Conservation (phyloP, 2,329 filamentous ascomycete species). For the Clonostachys sp. region DNA sequence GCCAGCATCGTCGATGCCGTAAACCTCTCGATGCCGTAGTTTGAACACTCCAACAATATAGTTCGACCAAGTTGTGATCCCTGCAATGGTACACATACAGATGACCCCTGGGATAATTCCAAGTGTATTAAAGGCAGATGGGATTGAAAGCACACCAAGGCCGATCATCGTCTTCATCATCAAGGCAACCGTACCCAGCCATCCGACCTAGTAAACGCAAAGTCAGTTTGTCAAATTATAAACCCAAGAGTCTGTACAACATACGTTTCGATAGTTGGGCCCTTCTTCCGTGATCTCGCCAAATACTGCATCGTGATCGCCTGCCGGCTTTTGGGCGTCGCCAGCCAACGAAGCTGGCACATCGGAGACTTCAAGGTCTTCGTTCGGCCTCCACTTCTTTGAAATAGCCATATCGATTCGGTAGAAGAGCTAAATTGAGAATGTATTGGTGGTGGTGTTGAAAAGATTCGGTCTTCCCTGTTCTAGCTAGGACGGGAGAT, state of each 20-base stretch:
- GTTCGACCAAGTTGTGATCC: slow-evolving; percentile 1
- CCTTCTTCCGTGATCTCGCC: slow-evolving; percentile 19
- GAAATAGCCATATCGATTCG: too few species aligned
- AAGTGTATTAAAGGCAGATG: slow-evolving; percentile 1
- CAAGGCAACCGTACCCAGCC: slow-evolving; percentile 33
- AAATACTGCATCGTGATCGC: slow-evolving; percentile 18
- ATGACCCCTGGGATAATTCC: slow-evolving; percentile 2
- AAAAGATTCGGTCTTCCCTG: too few species aligned
- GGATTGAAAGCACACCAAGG: slow-evolving; percentile 2
- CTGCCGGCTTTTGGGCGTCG: too few species aligned
- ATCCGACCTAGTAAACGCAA: slow-evolving; percentile 24
- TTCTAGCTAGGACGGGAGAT: too few species aligned
- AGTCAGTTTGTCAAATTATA: background rate
- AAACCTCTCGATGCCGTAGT: slow-evolving; percentile 42
- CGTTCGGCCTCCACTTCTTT: too few species aligned
- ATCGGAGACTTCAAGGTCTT: too few species aligned
- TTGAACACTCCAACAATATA: slow-evolving; percentile 39
- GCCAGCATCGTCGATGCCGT: slow-evolving; percentile 49
- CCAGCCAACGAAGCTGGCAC: too few species aligned
- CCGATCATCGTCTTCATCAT: slow-evolving; percentile 10
- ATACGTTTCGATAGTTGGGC: slow-evolving; percentile 21
- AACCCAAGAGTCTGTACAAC: background rate
- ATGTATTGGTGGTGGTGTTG: too few species aligned
- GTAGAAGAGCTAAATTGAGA: too few species aligned
- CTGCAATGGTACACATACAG: background rate